Evolutionary conservation across 148 eudicot genomes (phyloP).

Genomic region (Rhododendron kiyosumense): DNA sequence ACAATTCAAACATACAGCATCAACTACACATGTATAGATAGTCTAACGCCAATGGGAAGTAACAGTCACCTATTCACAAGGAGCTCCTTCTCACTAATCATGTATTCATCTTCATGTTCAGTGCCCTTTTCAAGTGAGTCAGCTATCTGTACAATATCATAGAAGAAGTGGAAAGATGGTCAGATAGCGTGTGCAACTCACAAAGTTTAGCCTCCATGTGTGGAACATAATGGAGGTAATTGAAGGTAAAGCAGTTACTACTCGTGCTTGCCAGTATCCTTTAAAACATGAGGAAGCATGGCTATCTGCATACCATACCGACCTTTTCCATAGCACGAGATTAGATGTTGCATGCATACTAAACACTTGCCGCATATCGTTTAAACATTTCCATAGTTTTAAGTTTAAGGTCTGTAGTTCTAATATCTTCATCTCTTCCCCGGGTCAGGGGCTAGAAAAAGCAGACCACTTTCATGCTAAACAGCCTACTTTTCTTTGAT

Average conservation of each 20-base stretch:
- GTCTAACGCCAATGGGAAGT: not conserved
- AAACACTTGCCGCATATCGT: not conserved
- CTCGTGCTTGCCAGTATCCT: not conserved
- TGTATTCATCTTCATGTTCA: conserved; percentile 98
- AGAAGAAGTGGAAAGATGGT: not conserved
- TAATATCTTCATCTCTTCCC: not conserved
- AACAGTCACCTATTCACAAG: conserved; percentile 73
- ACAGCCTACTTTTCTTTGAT: not conserved
- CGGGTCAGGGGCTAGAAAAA: not conserved
- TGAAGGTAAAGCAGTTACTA: not conserved
- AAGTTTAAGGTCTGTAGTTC: not conserved
- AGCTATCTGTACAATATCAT: conserved; percentile 58
- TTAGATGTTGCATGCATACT: not conserved
- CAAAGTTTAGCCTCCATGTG: not conserved
- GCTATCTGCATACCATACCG: not conserved
- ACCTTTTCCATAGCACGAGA: not conserved
- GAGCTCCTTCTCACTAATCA: conserved; percentile 98
- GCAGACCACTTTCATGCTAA: not conserved
- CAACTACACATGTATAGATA: not conserved
- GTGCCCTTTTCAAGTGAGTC: conserved; percentile 99
- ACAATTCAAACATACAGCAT: conserved; percentile 4
- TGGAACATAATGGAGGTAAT: not conserved
- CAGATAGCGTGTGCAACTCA: not conserved
- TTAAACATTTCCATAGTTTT: not conserved
- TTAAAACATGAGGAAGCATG: conserved; percentile 3